Evolutionary conservation across 2,329 filamentous ascomycete species (phyloP).

Genomic region (Stagonosporopsis cucurbitacearum): DNA sequence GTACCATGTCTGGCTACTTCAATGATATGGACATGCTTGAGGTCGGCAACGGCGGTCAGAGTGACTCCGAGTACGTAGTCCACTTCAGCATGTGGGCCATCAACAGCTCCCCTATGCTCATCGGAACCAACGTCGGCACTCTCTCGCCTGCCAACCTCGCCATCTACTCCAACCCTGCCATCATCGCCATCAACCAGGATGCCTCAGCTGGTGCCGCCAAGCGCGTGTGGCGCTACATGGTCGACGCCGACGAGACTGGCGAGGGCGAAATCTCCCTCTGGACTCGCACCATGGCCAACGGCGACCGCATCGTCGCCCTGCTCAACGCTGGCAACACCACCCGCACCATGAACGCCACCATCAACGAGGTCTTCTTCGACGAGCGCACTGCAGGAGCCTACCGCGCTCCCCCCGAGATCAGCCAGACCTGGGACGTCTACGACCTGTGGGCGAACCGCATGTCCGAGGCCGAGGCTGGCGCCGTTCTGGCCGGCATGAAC

Average conservation of each 20-base stretch:
- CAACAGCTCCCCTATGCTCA: slow-evolving; percentile 56
- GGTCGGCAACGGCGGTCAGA: slow-evolving; percentile 53
- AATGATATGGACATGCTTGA: slow-evolving; percentile 60
- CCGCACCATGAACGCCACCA: slow-evolving; percentile 56
- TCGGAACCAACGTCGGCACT: slow-evolving; percentile 54
- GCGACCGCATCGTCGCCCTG: slow-evolving; percentile 57
- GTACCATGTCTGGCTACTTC: slow-evolving; percentile 54
- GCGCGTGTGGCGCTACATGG: slow-evolving; percentile 55
- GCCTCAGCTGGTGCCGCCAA: slow-evolving; percentile 51
- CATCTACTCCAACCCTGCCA: slow-evolving; percentile 57
- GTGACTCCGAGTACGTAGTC: slow-evolving; percentile 52
- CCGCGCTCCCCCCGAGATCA: slow-evolving; percentile 48
- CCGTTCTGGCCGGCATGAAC: slow-evolving; percentile 56
- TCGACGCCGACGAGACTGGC: slow-evolving; percentile 53
- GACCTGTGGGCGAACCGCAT: slow-evolving; percentile 65
- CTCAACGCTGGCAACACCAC: slow-evolving; percentile 57
- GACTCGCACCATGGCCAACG: slow-evolving; percentile 56
- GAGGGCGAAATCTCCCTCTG: slow-evolving; percentile 59
- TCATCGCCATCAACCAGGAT: slow-evolving; percentile 60
- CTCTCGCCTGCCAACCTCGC: slow-evolving; percentile 53
- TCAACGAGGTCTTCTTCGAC: slow-evolving; percentile 61
- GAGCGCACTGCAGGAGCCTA: slow-evolving; percentile 52
- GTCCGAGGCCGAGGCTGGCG: slow-evolving; percentile 52
- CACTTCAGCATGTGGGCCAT: slow-evolving; percentile 60
- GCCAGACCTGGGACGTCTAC: slow-evolving; percentile 58